phyloP scores from a whole-genome alignment of 2,329 filamentous ascomycete genomes.

The Monosporascus sp. region DNA sequence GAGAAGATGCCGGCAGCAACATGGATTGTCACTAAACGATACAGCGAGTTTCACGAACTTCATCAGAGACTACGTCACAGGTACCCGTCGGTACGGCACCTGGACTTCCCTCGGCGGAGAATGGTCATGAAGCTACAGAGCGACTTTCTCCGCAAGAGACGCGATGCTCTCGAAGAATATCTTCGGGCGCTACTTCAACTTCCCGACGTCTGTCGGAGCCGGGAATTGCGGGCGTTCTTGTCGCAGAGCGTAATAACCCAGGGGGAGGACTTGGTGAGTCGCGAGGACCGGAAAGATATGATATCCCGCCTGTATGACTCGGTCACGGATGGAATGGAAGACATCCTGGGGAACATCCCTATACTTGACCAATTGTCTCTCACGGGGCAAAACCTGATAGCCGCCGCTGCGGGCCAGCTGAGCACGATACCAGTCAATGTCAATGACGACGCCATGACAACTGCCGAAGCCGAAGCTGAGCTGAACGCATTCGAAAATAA shows the following conservation, averaged over 20 bases:
- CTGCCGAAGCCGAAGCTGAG: conserved; percentile 85
- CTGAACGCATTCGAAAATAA: conserved; percentile 87
- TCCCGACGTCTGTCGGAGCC: conserved; percentile 89
- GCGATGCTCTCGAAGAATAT: conserved; percentile 79
- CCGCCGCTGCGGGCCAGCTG: conserved; percentile 64
- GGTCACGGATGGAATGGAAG: conserved; percentile 95
- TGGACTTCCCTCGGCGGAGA: conserved; percentile 87
- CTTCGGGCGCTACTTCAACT: conserved; percentile 74
- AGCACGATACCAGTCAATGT: conserved; percentile 48
- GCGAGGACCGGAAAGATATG: conserved; percentile 73
- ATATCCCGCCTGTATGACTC: conserved; percentile 94
- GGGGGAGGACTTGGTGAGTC: conserved; percentile 50
- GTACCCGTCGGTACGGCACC: conserved; percentile 80
- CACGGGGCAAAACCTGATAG: conserved; percentile 85
- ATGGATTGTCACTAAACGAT: conserved; percentile 87
- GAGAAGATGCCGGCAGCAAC: conserved; percentile 96
- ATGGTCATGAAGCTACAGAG: conserved; percentile 96
- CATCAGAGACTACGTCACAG: conserved; percentile 81
- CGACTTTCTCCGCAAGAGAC: conserved; percentile 89
- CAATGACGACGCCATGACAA: conserved; percentile 44
- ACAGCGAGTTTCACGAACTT: conserved; percentile 94
- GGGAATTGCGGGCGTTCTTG: conserved; percentile 86
- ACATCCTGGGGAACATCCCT: conserved; percentile 92
- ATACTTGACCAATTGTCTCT: conserved; percentile 91
- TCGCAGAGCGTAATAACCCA: conserved; percentile 77